These are phyloP conservation scores for Rhodamnia argentea DNA, from an alignment of 345 rosid genomes.

Conservation along the genomic window DNA sequence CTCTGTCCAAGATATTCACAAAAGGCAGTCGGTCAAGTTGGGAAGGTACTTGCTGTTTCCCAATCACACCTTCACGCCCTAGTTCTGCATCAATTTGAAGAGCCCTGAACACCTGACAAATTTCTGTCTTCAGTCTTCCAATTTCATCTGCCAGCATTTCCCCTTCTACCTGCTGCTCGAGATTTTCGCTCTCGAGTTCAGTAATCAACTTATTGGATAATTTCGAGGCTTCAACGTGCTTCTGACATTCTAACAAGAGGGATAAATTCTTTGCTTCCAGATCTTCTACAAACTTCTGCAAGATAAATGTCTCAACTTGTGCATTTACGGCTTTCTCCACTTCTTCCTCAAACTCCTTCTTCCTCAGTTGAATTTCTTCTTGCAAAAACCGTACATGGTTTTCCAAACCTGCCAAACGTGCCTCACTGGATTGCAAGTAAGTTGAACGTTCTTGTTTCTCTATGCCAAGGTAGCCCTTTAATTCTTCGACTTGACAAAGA, in stretches of 20 bases:
- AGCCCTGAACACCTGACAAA: slow-evolving; percentile 51
- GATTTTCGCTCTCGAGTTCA: slow-evolving; percentile 75
- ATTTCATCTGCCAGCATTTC: slow-evolving; percentile 62
- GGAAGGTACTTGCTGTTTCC: not conserved
- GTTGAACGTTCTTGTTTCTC: slow-evolving; percentile 52
- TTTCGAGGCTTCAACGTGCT: slow-evolving; percentile 61
- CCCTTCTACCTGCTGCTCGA: slow-evolving; percentile 64
- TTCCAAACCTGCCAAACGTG: slow-evolving; percentile 60
- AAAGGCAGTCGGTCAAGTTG: slow-evolving; percentile 34
- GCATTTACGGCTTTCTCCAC: slow-evolving; percentile 77
- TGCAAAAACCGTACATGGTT: slow-evolving; percentile 49
- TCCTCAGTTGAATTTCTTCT: slow-evolving; percentile 56
- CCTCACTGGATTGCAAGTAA: slow-evolving; percentile 47
- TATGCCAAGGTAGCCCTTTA: slow-evolving; percentile 39
- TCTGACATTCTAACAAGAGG: slow-evolving; percentile 62
- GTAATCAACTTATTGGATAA: slow-evolving; percentile 56
- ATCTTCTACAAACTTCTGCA: slow-evolving; percentile 66
- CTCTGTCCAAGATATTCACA: slow-evolving; percentile 37
- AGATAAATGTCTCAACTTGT: slow-evolving; percentile 67
- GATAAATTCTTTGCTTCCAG: slow-evolving; percentile 59
- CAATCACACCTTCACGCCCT: slow-evolving; percentile 18
- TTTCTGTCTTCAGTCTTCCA: slow-evolving; percentile 47
- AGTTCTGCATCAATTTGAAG: slow-evolving; percentile 50
- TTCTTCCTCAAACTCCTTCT: slow-evolving; percentile 82
- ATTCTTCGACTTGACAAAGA: slow-evolving; percentile 52